Conservation (phyloP, 805 yeast genomes). For the Suhomyces kilbournensis region DNA sequence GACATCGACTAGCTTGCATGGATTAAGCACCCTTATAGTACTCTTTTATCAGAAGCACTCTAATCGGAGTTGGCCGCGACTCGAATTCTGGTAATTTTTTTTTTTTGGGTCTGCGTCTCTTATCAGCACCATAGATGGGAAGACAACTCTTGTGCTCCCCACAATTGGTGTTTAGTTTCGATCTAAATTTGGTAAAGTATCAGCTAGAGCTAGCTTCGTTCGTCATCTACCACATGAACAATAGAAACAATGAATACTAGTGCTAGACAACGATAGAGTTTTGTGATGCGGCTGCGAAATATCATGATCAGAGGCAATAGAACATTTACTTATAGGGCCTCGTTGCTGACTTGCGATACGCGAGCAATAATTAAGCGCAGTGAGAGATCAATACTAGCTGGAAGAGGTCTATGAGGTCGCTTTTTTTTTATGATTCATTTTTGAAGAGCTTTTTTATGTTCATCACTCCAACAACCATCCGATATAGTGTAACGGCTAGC, state of each 20-base stretch:
- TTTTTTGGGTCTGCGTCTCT: not conserved
- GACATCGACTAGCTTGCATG: not conserved
- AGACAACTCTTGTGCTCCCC: not conserved
- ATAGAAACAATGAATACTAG: too few species aligned
- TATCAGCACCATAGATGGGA: not conserved
- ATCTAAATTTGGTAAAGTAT: not conserved
- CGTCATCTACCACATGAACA: too few species aligned
- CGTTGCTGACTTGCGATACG: too few species aligned
- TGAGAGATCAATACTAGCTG: too few species aligned
- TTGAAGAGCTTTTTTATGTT: too few species aligned
- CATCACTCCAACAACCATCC: slow-evolving; percentile 35
- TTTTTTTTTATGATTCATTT: too few species aligned
- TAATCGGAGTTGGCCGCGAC: not conserved
- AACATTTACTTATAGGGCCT: too few species aligned
- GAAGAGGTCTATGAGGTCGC: too few species aligned
- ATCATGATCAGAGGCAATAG: too few species aligned
- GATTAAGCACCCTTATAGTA: not conserved
- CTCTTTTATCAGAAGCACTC: not conserved
- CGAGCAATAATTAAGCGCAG: too few species aligned
- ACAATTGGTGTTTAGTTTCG: not conserved
- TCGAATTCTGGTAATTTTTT: not conserved
- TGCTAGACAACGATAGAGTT: not conserved
- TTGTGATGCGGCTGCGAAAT: not conserved
- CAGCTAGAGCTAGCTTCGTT: too few species aligned
- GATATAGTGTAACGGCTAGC: slow-evolving; percentile 80